phyloP scores from a whole-genome alignment of 139 green algal species.

The Trebouxia sp. region DNA sequence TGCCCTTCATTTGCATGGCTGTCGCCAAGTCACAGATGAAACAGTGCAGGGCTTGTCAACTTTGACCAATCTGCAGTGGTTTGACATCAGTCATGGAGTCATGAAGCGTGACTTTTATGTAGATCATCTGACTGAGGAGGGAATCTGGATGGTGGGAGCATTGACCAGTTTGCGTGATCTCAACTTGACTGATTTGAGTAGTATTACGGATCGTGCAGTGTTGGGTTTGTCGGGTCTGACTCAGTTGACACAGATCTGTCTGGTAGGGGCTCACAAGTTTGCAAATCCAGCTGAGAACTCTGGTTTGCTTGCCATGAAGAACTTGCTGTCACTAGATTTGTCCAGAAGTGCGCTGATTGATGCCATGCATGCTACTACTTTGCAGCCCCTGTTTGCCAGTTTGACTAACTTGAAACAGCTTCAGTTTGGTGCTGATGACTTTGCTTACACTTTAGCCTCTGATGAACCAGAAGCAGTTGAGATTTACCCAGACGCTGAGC shows the following conservation, averaged over 20 bases:
- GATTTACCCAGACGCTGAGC: not conserved
- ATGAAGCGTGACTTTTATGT: not conserved
- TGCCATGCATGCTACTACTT: not conserved
- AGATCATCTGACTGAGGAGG: not conserved
- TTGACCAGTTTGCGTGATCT: not conserved
- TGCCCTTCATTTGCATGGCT: slow-evolving; percentile 5
- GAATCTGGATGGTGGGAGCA: slow-evolving; percentile 3
- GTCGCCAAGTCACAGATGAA: not conserved
- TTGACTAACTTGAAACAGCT: not conserved
- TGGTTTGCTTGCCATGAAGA: slow-evolving; percentile 2
- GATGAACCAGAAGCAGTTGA: not conserved
- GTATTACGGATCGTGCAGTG: not conserved
- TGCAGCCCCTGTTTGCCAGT: not conserved
- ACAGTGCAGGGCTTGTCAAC: not conserved
- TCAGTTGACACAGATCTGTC: not conserved
- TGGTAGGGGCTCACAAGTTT: not conserved
- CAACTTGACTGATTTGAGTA: not conserved
- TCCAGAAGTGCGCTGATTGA: not conserved
- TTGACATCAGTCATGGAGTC: slow-evolving; percentile 22
- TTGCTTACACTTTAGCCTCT: not conserved
- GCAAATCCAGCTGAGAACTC: not conserved
- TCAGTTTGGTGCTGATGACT: not conserved
- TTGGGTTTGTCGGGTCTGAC: not conserved
- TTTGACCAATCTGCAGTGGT: slow-evolving; percentile 2
- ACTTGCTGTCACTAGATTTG: not conserved